These are phyloP conservation scores for Boletellus sp. DNA, from an alignment of 768 basidiomycete species.

Conservation along the genomic window DNA sequence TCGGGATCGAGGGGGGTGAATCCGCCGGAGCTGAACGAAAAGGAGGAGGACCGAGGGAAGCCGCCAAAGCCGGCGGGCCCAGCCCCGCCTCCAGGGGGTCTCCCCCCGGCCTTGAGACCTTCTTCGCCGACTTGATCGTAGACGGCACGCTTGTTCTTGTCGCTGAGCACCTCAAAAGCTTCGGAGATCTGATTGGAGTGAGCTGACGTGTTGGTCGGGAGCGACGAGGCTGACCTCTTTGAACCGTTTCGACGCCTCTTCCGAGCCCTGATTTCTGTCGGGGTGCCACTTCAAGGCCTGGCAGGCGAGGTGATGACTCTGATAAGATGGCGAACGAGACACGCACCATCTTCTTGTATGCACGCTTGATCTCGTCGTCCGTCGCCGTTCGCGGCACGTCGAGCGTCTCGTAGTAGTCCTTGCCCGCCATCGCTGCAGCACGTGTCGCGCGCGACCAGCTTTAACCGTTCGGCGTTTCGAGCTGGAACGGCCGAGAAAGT, in stretches of 20 bases:
- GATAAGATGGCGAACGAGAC: conserved; percentile 3
- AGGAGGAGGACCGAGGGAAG: conserved; percentile 51
- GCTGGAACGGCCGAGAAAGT: conserved; percentile 37
- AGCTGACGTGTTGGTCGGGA: neutral
- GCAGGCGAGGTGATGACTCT: too few relatives aligned
- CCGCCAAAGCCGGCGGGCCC: conserved; percentile 36
- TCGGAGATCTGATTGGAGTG: conserved; percentile 66
- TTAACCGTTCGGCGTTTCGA: too few relatives aligned
- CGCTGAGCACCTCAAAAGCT: conserved; percentile 92
- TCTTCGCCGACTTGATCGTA: conserved; percentile 97
- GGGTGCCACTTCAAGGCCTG: conserved; percentile 95
- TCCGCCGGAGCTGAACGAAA: conserved; percentile 56
- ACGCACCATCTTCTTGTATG: conserved; percentile 89
- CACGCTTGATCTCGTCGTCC: conserved; percentile 89
- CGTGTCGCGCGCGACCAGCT: neutral
- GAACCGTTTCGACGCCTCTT: conserved; percentile 84
- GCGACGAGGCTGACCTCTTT: conserved; percentile 63
- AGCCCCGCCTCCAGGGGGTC: conserved; percentile 48
- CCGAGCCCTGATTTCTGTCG: conserved; percentile 83
- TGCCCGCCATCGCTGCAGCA: conserved; percentile 54
- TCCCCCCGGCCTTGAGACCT: conserved; percentile 73
- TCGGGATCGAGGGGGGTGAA: conserved; percentile 81
- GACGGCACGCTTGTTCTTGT: conserved; percentile 76
- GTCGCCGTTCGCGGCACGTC: conserved; percentile 68
- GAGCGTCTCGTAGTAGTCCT: conserved; percentile 85